Conservation (phyloP, 305 asterid genomes). For the Petunia hybrid region DNA sequence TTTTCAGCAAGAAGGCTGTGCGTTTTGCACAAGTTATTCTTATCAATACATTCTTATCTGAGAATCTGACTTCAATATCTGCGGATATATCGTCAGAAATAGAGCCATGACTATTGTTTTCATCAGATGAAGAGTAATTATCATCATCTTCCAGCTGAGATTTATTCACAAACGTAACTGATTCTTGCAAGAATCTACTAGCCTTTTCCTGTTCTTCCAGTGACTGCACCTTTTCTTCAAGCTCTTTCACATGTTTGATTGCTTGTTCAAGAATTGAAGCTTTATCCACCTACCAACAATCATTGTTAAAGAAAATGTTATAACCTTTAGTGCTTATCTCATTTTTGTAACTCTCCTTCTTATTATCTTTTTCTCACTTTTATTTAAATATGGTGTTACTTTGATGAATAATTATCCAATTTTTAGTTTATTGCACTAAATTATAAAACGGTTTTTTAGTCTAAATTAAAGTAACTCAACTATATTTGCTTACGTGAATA, state of each 20-base stretch:
- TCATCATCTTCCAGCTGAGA: constrained; percentile 46
- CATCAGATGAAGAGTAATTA: constrained; percentile 44
- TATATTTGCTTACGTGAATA: no score
- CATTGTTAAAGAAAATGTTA: background rate
- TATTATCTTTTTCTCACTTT: background rate
- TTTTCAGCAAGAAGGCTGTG: constrained; percentile 40
- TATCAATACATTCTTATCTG: constrained; percentile 45
- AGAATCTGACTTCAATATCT: constrained; percentile 51
- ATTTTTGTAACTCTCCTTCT: background rate
- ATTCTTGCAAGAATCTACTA: constrained; percentile 38
- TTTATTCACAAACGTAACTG: constrained; percentile 55
- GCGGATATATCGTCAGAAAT: constrained; percentile 17
- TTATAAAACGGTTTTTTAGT: no score
- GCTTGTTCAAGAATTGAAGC: constrained; percentile 65
- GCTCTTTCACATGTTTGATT: constrained; percentile 55
- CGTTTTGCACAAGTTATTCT: constrained; percentile 47
- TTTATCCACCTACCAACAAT: constrained; percentile 53
- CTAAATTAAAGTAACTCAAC: no score
- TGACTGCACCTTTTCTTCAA: constrained; percentile 52
- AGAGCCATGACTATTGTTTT: constrained; percentile 19
- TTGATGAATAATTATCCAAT: no score
- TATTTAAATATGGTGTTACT: background rate
- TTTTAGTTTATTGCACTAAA: no score
- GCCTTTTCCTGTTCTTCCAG: constrained; percentile 54
- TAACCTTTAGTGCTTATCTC: background rate